Base-by-base conservation (phyloP, 2,329 filamentous ascomycete genomes). In the Emergomyces africanus region DNA sequence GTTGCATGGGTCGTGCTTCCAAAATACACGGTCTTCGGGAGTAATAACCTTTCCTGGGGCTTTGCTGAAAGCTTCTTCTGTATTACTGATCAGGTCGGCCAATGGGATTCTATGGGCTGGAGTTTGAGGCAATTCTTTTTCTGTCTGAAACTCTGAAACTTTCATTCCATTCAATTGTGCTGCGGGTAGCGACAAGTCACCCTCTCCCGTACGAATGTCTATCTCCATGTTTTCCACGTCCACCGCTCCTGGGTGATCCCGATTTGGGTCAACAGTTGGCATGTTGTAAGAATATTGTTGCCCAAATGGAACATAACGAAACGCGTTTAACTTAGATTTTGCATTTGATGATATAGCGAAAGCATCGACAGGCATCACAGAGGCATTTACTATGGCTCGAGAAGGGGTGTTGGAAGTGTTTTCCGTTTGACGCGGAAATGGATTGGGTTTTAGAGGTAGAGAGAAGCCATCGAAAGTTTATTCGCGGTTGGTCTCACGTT, bases 21-120 rank as follows among this genome's bases (percentile, higher is more conserved):
- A 86, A 54, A 78, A 76, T 50, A 86, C 75, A 65, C 83, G 79
- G 62, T 85, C 83, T 62, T 83, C 79, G 0, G 83, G 83, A 1
- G 82, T 83, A 20, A 74, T 68, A n/a, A 74, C 70, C 23, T 78
- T 74, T 57, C 74, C 74, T 30, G 74, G 72, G n/a, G 73, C 72
- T 60, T 75, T 74, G 64, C 75, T 78, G 42, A 64, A 59, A 10
- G 76, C 76, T 65, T 83, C 81, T 67, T 85, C 82, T 54, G 78
- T 77, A 66, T 83, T 83, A 62, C 81, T 81, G 51, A 85, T 81
- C 37, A 85, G 72, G 62, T 85, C 82, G 37, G 81, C 81, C 14
- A 85, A 71, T 28, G 82, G 81, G 44, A 85, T 76, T 59, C 81
- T 74, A 49, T 82, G 79, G 28, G 78, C 79, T 1, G 83, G 82